A percentile compares a stretch with the other conserved stretches of the same genome.
These are phyloP conservation scores for Crithidia brevicula DNA, from an alignment of 208 protist species.

Conservation along the genomic window DNA sequence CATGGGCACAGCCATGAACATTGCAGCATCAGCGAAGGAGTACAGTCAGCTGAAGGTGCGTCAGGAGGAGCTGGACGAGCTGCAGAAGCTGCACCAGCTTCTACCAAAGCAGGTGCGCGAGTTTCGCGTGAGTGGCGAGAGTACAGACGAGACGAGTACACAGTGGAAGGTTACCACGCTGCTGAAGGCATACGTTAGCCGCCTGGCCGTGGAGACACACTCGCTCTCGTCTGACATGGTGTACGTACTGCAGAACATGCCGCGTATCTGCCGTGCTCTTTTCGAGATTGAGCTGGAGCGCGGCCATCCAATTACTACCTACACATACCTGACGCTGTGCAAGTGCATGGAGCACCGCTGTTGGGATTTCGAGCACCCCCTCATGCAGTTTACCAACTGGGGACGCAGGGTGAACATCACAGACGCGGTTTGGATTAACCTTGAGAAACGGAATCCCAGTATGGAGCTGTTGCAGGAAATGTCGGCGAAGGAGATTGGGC, in stretches of 20 bases:
- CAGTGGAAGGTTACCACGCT: conserved; percentile 97
- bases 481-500: conserved; percentile 79
- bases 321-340: conserved; percentile 90
- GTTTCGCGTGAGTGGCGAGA: conserved; percentile 77
- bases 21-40: conserved; percentile 93
- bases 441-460: conserved; percentile 75
- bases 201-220: conserved; percentile 85
- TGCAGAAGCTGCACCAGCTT: conserved; percentile 81
- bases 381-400: conserved; percentile 87
- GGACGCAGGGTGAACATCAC: conserved; percentile 69
- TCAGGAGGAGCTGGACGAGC: conserved; percentile 96
- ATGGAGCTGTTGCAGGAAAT: conserved; percentile 87
- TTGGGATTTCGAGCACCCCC: conserved; percentile 94
- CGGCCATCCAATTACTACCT: conserved; percentile 86
- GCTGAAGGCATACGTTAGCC: conserved; percentile 97
- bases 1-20: conserved; percentile 93
- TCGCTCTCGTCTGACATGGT: conserved; percentile 94
- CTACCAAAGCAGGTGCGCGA: conserved; percentile 71
- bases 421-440: conserved; percentile 70
- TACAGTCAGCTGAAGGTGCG: conserved; percentile 97
- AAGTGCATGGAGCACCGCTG: conserved; percentile 95
- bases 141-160: conserved; percentile 84
- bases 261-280: conserved; percentile 95
- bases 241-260: conserved; percentile 97
- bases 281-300: conserved; percentile 98